These are phyloP conservation scores for Paramecium pentaurelia DNA, from an alignment of 73 alveolate species.

Conservation along the genomic window DNA sequence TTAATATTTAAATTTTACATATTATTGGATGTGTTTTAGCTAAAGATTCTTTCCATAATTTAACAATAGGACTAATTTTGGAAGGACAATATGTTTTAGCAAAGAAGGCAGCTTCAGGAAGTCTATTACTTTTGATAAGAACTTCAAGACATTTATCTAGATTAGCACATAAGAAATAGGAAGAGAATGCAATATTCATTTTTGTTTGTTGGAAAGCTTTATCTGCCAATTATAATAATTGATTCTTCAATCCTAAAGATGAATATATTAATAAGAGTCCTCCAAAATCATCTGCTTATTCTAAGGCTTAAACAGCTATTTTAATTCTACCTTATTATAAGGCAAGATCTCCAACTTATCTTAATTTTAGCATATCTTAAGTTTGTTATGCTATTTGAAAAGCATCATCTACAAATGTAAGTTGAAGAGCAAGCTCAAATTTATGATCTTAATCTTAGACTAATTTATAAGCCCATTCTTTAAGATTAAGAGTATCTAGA, in stretches of 20 bases:
- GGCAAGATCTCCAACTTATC: slow-evolving; percentile 94
- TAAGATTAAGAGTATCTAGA: slow-evolving; percentile 76
- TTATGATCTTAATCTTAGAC: slow-evolving; percentile 90
- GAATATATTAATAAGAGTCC: slow-evolving; percentile 81
- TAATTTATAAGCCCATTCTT: slow-evolving; percentile 87
- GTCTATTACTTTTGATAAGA: slow-evolving; percentile 77
- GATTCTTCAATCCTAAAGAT: slow-evolving; percentile 74
- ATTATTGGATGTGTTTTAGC: slow-evolving; percentile 58
- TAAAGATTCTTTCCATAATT: slow-evolving; percentile 79
- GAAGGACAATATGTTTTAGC: slow-evolving; percentile 94
- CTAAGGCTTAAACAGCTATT: slow-evolving; percentile 85
- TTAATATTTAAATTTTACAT: background rate
- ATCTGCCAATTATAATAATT: slow-evolving; percentile 73
- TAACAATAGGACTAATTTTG: slow-evolving; percentile 69
- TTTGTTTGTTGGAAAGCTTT: slow-evolving; percentile 72
- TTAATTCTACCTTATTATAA: slow-evolving; percentile 81
- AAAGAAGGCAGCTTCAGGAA: slow-evolving; percentile 94
- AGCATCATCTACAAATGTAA: slow-evolving; percentile 85
- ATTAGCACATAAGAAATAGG: slow-evolving; percentile 74
- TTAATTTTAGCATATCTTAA: slow-evolving; percentile 75
- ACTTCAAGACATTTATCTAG: slow-evolving; percentile 73
- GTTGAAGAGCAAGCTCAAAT: slow-evolving; percentile 81
- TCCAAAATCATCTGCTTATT: slow-evolving; percentile 82
- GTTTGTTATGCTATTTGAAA: slow-evolving; percentile 80
- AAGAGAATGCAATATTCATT: slow-evolving; percentile 90